Percentiles rank a stretch among this genome's conserved stretches.
Evolutionary conservation across 2,329 filamentous ascomycete species (phyloP).

Genomic region (Colletotrichum spaethianum): DNA sequence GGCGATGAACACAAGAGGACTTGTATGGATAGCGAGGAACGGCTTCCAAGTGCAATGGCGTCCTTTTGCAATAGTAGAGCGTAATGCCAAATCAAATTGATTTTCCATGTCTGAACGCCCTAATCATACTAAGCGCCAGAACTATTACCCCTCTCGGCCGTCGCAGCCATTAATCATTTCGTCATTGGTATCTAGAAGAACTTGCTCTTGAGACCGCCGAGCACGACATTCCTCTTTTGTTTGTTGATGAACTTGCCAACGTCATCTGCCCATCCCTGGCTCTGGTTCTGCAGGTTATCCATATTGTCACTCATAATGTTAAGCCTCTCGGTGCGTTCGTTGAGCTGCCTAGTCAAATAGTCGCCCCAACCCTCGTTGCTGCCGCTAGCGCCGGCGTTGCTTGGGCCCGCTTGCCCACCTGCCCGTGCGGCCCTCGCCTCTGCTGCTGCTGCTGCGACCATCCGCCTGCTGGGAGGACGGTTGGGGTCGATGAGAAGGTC

Average conservation of each 20-base stretch:
- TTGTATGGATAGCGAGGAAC: background rate
- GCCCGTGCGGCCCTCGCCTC: conserved; percentile 75
- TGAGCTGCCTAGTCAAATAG: conserved; percentile 88
- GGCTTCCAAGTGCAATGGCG: background rate
- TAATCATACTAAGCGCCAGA: conserved; percentile 10
- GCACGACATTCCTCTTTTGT: conserved; percentile 88
- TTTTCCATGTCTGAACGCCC: conserved; percentile 8
- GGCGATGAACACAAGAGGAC: background rate
- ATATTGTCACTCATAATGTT: conserved; percentile 87
- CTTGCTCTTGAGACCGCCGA: conserved; percentile 77
- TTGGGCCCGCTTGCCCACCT: conserved; percentile 48
- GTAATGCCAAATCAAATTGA: background rate
- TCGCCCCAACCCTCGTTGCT: conserved; percentile 78
- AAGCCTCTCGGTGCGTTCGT: conserved; percentile 91
- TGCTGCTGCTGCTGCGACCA: conserved; percentile 83
- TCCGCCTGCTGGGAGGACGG: conserved; percentile 88
- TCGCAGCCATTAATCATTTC: conserved; percentile 32
- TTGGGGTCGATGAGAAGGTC: conserved; percentile 92
- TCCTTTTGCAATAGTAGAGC: background rate
- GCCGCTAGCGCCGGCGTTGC: conserved; percentile 43
- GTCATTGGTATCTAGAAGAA: conserved; percentile 54
- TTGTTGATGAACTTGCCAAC: conserved; percentile 88
- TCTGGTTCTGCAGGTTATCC: conserved; percentile 85
- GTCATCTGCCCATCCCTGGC: conserved; percentile 87
- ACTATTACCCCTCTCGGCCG: conserved; percentile 9